A percentile compares a stretch with the other conserved stretches of the same genome.
phyloP scores from a whole-genome alignment of 2,329 filamentous ascomycete genomes.

The Nigrograna mackinnonii region DNA sequence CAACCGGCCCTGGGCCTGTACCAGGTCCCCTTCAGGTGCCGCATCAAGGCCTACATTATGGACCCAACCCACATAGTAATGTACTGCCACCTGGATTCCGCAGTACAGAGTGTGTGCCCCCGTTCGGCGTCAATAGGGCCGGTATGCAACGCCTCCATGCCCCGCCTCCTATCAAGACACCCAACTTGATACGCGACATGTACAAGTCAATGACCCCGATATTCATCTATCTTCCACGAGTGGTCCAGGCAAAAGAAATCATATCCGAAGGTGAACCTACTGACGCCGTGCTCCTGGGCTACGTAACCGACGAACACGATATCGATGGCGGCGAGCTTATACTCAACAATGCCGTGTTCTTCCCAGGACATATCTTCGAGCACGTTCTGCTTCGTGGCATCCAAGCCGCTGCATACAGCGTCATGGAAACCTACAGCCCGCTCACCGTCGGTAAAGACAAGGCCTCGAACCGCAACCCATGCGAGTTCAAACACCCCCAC shows the following conservation, averaged over 20 bases:
- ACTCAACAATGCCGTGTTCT: constrained; percentile 25
- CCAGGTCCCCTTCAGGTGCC: no score
- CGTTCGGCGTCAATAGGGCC: constrained; percentile 1
- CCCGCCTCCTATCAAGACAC: not conserved
- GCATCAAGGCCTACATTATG: no score
- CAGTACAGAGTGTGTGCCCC: no score
- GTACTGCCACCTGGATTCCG: no score
- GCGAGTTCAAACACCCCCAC: not conserved
- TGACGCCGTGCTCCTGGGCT: constrained; percentile 33
- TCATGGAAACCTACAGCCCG: not conserved
- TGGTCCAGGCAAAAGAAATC: constrained; percentile 17
- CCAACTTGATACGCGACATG: not conserved
- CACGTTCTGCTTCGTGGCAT: constrained; percentile 16
- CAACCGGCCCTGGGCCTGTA: no score
- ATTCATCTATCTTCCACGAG: constrained; percentile 30
- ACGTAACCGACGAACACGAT: constrained; percentile 10
- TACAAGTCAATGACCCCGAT: constrained; percentile 16
- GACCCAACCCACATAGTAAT: no score
- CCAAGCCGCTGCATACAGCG: not conserved
- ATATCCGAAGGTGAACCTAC: constrained; percentile 16
- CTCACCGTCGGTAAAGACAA: not conserved
- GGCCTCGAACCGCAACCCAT: not conserved
- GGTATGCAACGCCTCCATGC: no score
- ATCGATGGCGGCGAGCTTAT: constrained; percentile 8
- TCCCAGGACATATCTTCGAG: constrained; percentile 23